Conservation (phyloP, 306 rosid genomes). For the Echinosophora koreensis region DNA sequence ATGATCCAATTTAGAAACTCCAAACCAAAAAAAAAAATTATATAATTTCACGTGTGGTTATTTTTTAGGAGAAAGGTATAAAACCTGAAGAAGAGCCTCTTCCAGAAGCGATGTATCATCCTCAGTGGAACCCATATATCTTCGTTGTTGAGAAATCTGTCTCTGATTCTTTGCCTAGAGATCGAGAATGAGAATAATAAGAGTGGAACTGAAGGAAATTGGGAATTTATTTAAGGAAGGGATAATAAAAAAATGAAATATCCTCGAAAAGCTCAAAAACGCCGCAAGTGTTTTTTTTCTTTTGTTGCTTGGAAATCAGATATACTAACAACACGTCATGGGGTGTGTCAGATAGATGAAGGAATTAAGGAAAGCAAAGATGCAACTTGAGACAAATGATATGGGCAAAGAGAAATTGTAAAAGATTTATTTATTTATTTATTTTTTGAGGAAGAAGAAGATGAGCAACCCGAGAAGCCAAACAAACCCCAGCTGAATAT, state of each 20-base stretch:
- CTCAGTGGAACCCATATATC: slow-evolving; percentile 58
- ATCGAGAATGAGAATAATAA: neutral
- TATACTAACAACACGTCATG: neutral
- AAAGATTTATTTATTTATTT: too few relatives aligned
- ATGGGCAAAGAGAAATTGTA: neutral
- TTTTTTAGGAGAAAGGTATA: too few relatives aligned
- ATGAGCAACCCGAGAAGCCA: neutral
- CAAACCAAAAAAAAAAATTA: neutral
- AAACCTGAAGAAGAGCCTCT: too few relatives aligned
- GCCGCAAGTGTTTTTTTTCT: neutral
- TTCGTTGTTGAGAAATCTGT: neutral
- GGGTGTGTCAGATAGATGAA: neutral
- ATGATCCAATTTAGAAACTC: neutral
- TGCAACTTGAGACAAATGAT: neutral
- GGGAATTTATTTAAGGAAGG: neutral
- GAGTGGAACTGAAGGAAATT: neutral
- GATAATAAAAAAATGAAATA: neutral
- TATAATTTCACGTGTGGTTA: too few relatives aligned
- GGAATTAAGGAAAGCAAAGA: too few relatives aligned
- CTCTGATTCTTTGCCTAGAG: neutral
- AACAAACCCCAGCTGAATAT: neutral
- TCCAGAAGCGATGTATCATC: slow-evolving; percentile 40
- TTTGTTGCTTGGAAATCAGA: neutral
- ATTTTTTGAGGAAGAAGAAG: neutral
- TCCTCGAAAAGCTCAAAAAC: slow-evolving; percentile 36